These are phyloP conservation scores for Artemisia argyi DNA, from an alignment of 129 eudicot genomes.

Conservation along the genomic window DNA sequence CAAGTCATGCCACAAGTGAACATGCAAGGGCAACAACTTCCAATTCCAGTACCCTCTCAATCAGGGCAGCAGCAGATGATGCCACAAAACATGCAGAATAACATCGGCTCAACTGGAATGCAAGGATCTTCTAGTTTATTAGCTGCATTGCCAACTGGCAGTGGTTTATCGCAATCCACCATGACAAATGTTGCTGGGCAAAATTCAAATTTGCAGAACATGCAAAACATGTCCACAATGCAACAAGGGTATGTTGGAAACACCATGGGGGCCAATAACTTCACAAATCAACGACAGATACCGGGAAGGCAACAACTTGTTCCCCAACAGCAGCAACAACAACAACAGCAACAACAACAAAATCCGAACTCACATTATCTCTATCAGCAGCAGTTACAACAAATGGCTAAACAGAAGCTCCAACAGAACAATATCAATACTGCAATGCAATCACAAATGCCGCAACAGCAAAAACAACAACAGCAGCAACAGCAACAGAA, in stretches of 20 bases:
- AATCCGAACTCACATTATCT: conserved; percentile 53
- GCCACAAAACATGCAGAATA: conserved; percentile 48
- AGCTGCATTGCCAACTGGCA: conserved; percentile 54
- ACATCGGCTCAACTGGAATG: conserved; percentile 48
- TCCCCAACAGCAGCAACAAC: conserved; percentile 56
- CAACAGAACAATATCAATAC: conserved; percentile 40
- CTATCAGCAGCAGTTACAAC: conserved; percentile 76
- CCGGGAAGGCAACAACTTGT: conserved; percentile 77
- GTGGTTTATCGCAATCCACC: conserved; percentile 58
- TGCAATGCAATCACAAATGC: conserved; percentile 68
- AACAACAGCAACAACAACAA: conserved; percentile 53
- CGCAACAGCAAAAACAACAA: conserved; percentile 65
- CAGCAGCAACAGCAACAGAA: conserved; percentile 58
- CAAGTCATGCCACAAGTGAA: conserved; percentile 57
- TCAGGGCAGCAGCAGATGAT: conserved; percentile 51
- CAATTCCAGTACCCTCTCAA: conserved; percentile 43
- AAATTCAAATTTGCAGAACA: conserved; percentile 77
- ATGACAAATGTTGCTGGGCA: conserved; percentile 63
- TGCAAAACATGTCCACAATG: conserved; percentile 57
- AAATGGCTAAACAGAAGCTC: conserved; percentile 47
- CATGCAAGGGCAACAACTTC: conserved; percentile 57
- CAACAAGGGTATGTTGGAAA: conserved; percentile 64
- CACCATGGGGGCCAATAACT: conserved; percentile 66
- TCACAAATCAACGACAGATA: conserved; percentile 77
- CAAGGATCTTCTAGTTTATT: conserved; percentile 73